Evolutionary conservation across 345 rosid genomes (phyloP), one percentile per base, ranked within the genome.

Genomic region (Bretschneidera sinensis): DNA sequence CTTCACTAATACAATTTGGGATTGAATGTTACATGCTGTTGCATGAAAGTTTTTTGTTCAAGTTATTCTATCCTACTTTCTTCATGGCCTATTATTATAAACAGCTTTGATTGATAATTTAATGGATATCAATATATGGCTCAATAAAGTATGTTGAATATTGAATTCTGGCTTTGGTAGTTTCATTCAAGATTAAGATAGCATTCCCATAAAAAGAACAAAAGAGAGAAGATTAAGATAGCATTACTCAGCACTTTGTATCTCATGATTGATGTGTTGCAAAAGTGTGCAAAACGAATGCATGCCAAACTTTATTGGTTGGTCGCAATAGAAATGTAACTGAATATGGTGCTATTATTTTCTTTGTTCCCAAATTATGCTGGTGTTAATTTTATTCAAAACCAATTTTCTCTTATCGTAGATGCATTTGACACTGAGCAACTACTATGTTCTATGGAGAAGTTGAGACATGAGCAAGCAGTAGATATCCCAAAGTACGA

Each of bases 401-500:
- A 20, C 28, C 55, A 55, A 59, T 49, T 45, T 66, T 54, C 71
- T 78, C 59, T 58, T 68, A 54, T 66, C 43, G 71, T 78, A 94
- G 99, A 94, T 80, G 99, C 97, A 62, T 94, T 94, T 80, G 85
- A 94, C 78, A 90, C 89, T 43, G 96, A 85, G 66, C 72, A 74
- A 75, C 71, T 88, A 31, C 78, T 90, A 72, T 72, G 71, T 62
- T 82, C 82, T 51, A 90, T 94, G 95, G 95, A 90, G 75, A 90
- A 80, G 61, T 70, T 94, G 88, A 88, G 88, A 80, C 89, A 78
- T 71, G 85, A 90, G 45, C 70, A 77, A 78, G 95, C 99, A 39
- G 97, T 94, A 67, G 97, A 94, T 81, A 76, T 94, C 69, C 91
- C 99, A 54, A 85, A 88, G 59, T 94, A 94, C 24, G 96, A 94